These are phyloP conservation scores for Moesziomyces antarcticus DNA, from an alignment of 1,284 basidiomycete species.

Conservation along the genomic window DNA sequence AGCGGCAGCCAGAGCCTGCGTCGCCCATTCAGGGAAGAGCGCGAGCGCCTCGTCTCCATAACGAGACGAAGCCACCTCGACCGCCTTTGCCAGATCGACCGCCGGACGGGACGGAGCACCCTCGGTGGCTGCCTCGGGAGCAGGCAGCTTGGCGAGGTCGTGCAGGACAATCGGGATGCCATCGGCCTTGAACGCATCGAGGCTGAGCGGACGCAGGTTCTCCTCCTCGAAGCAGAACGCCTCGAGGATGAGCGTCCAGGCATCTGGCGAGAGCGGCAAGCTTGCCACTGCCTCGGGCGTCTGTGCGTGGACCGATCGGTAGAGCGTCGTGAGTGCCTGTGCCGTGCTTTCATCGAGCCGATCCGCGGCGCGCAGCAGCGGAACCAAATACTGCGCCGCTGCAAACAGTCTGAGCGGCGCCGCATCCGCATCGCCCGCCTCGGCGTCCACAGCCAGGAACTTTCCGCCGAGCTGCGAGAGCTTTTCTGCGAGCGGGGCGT, in stretches of 20 bases:
- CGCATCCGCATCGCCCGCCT: constrained; percentile 6
- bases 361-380: constrained; percentile 28
- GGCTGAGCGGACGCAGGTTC: constrained; percentile 32
- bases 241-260: constrained; percentile 39
- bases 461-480: constrained; percentile 18
- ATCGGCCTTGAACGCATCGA: constrained; percentile 39
- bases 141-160: constrained; percentile 30
- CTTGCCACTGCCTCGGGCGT: constrained; percentile 15
- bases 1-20: constrained; percentile 4
- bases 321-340: constrained; percentile 26
- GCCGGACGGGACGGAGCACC: constrained; percentile 2
- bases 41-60: constrained; percentile 38
- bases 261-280: constrained; percentile 30
- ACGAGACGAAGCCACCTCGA: constrained; percentile 21
- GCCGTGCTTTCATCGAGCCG: constrained; percentile 44
- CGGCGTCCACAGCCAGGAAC: constrained; percentile 21
- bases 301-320: constrained; percentile 27
- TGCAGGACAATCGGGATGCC: constrained; percentile 35
- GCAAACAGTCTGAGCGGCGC: constrained; percentile 33
- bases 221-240: constrained; percentile 50
- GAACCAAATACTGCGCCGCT: constrained; percentile 37
- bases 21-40: constrained; percentile 29
- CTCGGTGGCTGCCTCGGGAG: constrained; percentile 7
- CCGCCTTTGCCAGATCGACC: constrained; percentile 14
- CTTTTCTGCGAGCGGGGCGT: constrained; percentile 2